Evolutionary conservation across 108 stramenopile species (phyloP).

Genomic region (Cyclostephanos invisitatus): DNA sequence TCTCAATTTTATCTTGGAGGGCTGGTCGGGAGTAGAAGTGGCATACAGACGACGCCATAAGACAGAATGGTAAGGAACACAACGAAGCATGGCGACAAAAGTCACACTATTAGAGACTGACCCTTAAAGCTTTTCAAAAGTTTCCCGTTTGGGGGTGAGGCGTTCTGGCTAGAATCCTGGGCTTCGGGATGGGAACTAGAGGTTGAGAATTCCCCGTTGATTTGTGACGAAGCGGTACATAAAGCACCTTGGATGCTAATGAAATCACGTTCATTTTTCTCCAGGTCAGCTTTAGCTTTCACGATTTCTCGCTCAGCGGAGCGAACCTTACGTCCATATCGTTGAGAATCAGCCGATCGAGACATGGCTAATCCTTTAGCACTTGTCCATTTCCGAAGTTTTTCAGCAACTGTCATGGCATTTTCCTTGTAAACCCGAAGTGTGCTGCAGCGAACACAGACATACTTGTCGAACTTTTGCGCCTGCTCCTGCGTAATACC

Average conservation of each 20-base stretch:
- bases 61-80: slow-evolving; percentile 1
- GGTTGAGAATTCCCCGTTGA: background rate
- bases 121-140: slow-evolving; percentile 25
- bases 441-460: slow-evolving; percentile 73
- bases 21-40: slow-evolving; percentile 9
- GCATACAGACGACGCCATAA: background rate
- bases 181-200: slow-evolving; percentile 3
- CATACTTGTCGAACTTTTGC: slow-evolving; percentile 76
- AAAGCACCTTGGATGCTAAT: background rate
- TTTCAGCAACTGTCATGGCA: slow-evolving; percentile 42
- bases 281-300: slow-evolving; percentile 67
- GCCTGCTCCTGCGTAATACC: slow-evolving; percentile 76
- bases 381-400: slow-evolving; percentile 76
- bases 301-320: slow-evolving; percentile 36
- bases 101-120: slow-evolving; percentile 10
- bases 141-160: background rate
- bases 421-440: slow-evolving; percentile 58
- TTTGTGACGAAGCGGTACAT: background rate
- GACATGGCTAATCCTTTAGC: slow-evolving; percentile 63
- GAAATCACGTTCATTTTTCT: slow-evolving; percentile 45
- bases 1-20: slow-evolving; percentile 42
- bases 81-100: background rate
- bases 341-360: slow-evolving; percentile 62
- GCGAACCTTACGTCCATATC: slow-evolving; percentile 68
- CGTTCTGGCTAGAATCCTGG: slow-evolving; percentile 1